phyloP scores from a whole-genome alignment of 225 moss, liverwort and hornwort species.

The Ulota crispa region DNA sequence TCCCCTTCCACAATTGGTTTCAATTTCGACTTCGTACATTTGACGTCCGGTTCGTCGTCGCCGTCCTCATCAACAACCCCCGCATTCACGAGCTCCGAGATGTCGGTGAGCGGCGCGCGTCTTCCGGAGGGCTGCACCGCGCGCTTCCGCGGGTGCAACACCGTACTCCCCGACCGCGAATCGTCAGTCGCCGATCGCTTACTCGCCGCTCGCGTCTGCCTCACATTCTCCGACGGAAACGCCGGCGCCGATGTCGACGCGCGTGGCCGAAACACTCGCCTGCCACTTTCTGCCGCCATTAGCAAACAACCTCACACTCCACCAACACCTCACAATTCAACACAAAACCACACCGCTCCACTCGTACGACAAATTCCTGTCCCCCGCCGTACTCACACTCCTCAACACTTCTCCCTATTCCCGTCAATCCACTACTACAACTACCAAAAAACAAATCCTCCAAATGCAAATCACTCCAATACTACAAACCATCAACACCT shows the following conservation, averaged over 20 bases:
- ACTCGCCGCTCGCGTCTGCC: slow-evolving; percentile 82
- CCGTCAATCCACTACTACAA: no score
- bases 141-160: slow-evolving; percentile 73
- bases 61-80: slow-evolving; percentile 21
- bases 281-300: slow-evolving; percentile 46
- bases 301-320: background rate
- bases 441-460: background rate
- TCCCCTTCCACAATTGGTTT: slow-evolving; percentile 31
- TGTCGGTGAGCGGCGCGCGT: slow-evolving; percentile 76
- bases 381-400: background rate
- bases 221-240: slow-evolving; percentile 42
- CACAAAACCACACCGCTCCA: background rate
- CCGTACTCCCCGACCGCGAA: slow-evolving; percentile 34
- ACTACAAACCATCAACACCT: no score
- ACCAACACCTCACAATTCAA: background rate
- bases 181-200: slow-evolving; percentile 93
- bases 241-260: slow-evolving; percentile 3
- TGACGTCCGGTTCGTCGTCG: no score
- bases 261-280: slow-evolving; percentile 39
- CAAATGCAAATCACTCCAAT: background rate
- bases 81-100: slow-evolving; percentile 66
- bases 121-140: slow-evolving; percentile 72
- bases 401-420: no score
- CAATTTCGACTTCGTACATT: slow-evolving; percentile 14
- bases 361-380: slow-evolving; percentile 7